phyloP scores from a whole-genome alignment of 768 basidiomycete genomes.

The Termitomyces sp. region DNA sequence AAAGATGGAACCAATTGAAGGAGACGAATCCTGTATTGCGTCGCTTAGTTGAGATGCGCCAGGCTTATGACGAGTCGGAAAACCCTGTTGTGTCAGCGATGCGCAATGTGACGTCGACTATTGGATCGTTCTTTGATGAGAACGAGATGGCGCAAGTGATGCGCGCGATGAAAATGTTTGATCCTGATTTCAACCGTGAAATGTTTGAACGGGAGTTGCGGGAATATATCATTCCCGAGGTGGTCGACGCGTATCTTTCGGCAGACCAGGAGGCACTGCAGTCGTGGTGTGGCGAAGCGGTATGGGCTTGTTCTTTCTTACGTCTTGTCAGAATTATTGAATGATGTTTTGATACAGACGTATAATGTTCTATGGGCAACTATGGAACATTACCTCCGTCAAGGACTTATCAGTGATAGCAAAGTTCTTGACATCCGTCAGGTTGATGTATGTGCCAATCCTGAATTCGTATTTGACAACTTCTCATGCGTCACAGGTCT shows the following conservation, averaged over 20 bases:
- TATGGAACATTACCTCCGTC: constrained; percentile 89
- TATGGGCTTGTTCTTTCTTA: constrained; percentile 35
- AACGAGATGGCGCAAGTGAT: constrained; percentile 97
- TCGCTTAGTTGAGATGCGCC: constrained; percentile 51
- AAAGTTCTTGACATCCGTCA: constrained; percentile 96
- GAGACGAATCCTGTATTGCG: constrained; percentile 76
- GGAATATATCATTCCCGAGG: constrained; percentile 97
- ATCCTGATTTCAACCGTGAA: constrained; percentile 85
- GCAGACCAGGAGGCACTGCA: constrained; percentile 84
- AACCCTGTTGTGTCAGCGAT: constrained; percentile 80
- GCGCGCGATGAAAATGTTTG: constrained; percentile 80
- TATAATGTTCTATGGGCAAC: constrained; percentile 99
- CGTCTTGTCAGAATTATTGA: background rate
- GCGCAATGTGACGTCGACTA: constrained; percentile 77
- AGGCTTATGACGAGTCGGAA: constrained; percentile 89
- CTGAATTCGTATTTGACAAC: background rate
- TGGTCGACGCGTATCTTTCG: constrained; percentile 92
- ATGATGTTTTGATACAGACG: constrained; percentile 47
- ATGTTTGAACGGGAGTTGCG: constrained; percentile 84
- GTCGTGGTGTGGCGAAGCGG: constrained; percentile 95
- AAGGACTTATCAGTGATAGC: constrained; percentile 89
- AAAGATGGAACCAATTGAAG: constrained; percentile 79
- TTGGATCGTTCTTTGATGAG: constrained; percentile 94
- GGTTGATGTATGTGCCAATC: constrained; percentile 73
- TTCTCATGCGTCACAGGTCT: constrained; percentile 47